Conservation (phyloP, 2,329 filamentous ascomycete genomes). For the Trematosphaeria pertusa region DNA sequence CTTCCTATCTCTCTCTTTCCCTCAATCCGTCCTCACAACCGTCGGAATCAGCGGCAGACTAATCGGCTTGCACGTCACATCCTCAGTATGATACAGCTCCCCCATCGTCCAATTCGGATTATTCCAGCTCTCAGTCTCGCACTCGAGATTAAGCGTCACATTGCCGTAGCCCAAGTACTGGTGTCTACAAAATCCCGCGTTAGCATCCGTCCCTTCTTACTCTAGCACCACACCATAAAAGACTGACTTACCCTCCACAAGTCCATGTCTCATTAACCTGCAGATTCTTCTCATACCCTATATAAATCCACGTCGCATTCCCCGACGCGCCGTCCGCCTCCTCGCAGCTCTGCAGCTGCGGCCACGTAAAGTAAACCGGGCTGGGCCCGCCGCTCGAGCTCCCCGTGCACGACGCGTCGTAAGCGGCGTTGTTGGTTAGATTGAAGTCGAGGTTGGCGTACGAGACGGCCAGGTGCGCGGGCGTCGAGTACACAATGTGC, state of each 20-base stretch:
- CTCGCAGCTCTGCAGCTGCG: background rate
- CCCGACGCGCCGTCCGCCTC: background rate
- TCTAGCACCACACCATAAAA: too few species aligned
- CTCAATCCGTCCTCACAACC: background rate
- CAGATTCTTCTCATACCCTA: conserved; percentile 3
- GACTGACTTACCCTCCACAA: conserved; percentile 10
- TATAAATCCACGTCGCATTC: conserved; percentile 9
- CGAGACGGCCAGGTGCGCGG: conserved; percentile 15
- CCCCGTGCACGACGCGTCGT: background rate
- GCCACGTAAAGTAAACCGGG: background rate
- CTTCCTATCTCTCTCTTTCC: too few species aligned
- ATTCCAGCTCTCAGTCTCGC: background rate
- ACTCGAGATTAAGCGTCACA: background rate
- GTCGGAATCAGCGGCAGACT: background rate
- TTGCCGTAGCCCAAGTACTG: background rate
- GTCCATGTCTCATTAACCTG: conserved; percentile 17
- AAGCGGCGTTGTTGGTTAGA: conserved; percentile 6
- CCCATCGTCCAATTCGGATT: conserved; percentile 3
- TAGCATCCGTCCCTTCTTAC: too few species aligned
- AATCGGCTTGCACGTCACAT: background rate
- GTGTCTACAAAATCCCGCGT: background rate
- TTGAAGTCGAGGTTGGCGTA: conserved; percentile 13
- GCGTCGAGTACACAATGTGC: conserved; percentile 13
- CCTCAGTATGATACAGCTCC: background rate
- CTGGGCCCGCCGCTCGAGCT: background rate